Percentiles rank a stretch among this genome's conserved stretches.
These are phyloP conservation scores for Trichoderma citrinoviride DNA, from an alignment of 2,329 filamentous ascomycete species.

Conservation along the genomic window DNA sequence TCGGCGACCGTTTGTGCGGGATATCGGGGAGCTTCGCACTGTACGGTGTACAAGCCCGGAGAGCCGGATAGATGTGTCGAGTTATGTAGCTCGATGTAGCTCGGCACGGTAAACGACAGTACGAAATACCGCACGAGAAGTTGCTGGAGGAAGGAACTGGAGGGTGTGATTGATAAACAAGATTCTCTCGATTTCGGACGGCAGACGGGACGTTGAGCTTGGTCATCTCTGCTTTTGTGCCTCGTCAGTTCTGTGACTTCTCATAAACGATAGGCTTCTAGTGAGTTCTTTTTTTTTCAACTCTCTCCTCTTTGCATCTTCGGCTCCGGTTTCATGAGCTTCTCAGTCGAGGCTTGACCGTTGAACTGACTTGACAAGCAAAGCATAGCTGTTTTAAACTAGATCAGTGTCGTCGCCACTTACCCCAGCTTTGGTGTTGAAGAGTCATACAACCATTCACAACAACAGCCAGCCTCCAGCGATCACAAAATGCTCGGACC, in stretches of 20 bases:
- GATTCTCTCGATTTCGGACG: background rate
- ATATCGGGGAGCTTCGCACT: background rate
- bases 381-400: background rate
- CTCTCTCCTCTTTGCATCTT: background rate
- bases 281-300: background rate
- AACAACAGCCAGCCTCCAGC: background rate
- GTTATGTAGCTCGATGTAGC: background rate
- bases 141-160: background rate
- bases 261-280: background rate
- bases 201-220: background rate
- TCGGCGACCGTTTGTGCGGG: background rate
- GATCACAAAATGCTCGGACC: constrained; percentile 44
- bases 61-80: background rate
- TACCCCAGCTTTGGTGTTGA: background rate
- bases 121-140: too few species aligned
- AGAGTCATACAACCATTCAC: constrained; percentile 1
- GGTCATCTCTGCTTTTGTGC: background rate
- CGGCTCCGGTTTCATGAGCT: background rate
- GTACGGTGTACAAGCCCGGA: background rate
- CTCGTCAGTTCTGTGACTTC: background rate
- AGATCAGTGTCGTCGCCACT: background rate
- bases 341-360: background rate
- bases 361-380: too few species aligned
- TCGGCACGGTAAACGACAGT: background rate
- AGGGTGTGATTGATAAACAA: constrained; percentile 7